phyloP scores from a whole-genome alignment of 1,139 yeast genomes.

The Yamadazyma taylorii region DNA sequence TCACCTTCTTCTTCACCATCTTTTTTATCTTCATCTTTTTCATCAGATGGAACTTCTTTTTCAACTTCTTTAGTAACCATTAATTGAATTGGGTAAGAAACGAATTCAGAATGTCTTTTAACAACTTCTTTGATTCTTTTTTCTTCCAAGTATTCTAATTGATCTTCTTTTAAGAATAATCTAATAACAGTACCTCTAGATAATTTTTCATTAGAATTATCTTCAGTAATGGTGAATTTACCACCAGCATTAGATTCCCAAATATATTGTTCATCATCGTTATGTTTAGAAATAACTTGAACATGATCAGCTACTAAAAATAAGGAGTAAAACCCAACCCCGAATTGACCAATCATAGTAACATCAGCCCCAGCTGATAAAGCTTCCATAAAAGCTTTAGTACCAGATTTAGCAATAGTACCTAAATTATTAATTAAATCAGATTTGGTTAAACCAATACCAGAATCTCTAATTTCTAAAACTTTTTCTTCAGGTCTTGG shows the following conservation, averaged over 20 bases:
- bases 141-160: conserved; percentile 98
- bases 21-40: conserved; percentile 57
- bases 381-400: conserved; percentile 99
- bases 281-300: conserved; percentile 97
- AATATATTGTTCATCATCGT: conserved; percentile 98
- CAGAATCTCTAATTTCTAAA: conserved; percentile 97
- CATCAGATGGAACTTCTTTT: conserved; percentile 84
- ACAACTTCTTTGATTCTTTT: conserved; percentile 99
- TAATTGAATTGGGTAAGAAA: conserved; percentile 97
- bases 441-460: conserved; percentile 99
- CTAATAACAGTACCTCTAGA: conserved; percentile 96
- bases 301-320: conserved; percentile 99
- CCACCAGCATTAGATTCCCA: conserved; percentile 99
- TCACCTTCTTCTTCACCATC: conserved; percentile 46
- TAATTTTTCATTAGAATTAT: conserved; percentile 79
- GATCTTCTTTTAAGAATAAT: conserved; percentile 98
- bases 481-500: conserved; percentile 94
- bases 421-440: conserved; percentile 99
- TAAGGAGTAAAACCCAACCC: conserved; percentile 99
- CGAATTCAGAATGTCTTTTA: conserved; percentile 99
- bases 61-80: conserved; percentile 99
- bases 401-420: conserved; percentile 99
- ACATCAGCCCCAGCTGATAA: conserved; percentile 99
- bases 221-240: conserved; percentile 94
- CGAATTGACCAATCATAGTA: conserved; percentile 99